phyloP scores from a whole-genome alignment of 805 yeast genomes.

The Saccharomycopsis olivae region DNA sequence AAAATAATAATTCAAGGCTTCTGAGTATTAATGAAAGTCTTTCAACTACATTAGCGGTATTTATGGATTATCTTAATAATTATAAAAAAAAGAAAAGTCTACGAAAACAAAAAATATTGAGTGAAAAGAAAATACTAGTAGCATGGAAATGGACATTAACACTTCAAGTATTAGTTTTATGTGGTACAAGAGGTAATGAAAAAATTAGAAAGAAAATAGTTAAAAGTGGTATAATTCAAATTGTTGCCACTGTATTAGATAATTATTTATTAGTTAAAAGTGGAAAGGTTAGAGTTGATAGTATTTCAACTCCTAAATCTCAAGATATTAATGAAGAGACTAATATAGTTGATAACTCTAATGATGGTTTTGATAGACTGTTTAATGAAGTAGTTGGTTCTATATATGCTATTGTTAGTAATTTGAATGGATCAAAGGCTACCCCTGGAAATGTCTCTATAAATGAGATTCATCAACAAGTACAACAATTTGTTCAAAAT shows the following conservation, averaged over 20 bases:
- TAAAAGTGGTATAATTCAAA: conserved; percentile 84
- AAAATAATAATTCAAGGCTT: not conserved
- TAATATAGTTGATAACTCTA: not conserved
- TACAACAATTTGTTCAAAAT: conserved; percentile 1
- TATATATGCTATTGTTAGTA: conserved; percentile 2
- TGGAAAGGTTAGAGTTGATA: conserved; percentile 3
- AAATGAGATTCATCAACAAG: not conserved
- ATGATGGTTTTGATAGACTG: not conserved
- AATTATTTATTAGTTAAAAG: conserved; percentile 45
- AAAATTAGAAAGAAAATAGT: conserved; percentile 75
- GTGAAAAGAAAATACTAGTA: conserved; percentile 35
- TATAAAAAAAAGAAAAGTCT: conserved; percentile 6
- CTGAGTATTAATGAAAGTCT: not conserved
- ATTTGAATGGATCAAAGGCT: not conserved
- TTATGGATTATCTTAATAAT: conserved; percentile 5
- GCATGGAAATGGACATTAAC: conserved; percentile 98
- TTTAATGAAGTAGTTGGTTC: conserved; percentile 5
- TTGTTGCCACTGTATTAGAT: conserved; percentile 84
- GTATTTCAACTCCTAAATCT: no score
- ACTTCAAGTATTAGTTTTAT: conserved; percentile 80
- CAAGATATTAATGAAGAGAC: not conserved
- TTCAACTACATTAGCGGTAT: not conserved
- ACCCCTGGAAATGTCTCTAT: not conserved
- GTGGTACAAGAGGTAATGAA: conserved; percentile 92
- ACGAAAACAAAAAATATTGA: conserved; percentile 21